Base-by-base conservation (phyloP, 1,284 basidiomycete species). In the Amylostereum areolatum region DNA sequence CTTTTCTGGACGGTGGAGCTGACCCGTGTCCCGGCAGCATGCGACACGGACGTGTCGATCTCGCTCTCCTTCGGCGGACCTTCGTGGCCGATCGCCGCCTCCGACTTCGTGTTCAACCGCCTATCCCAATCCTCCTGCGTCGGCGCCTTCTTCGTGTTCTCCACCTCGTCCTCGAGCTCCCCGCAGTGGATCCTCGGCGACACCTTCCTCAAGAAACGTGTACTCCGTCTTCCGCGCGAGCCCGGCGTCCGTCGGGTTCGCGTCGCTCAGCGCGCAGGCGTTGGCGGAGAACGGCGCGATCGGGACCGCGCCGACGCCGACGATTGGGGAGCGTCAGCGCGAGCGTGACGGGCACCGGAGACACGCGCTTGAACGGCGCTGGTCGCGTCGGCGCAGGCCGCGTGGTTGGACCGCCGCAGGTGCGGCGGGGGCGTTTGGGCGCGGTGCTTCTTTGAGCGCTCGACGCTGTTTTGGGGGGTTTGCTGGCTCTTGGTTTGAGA, bases 201-300 rank as follows among this genome's bases (percentile, higher is more conserved):
- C 61, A 88, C 90, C 1, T 98, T 99, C 77, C 76, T 98, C 46
- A 97, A 96, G 80, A 95, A n/a, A 94, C 62, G 88, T 92, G 1
- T 96, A 93, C 69, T 84, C 89, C 0, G 88, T 92, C 5, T 95
- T 85, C 72, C 79, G 89, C 39, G 85, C 81, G 57, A 66, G 71
- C 27, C 89, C 92, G 0, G 66, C 86, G 0, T 81, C 89, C 2
- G 81, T 96, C 46, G 92, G 93, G 0, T 95, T 96, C 60, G 92
- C 92, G 5, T 51, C 70, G 45, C 74, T 90, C 6, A 59, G 61
- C 1, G 77, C 83, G 30, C 24, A 45, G 35, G 57, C 43, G 0
- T 50, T 74, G 3, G 59, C 63, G 0, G 58, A 71, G 64, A 78
- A 77, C 47, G 75, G 73, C 5, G 64, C 62, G 12, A n/a, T n/a